Conservation (phyloP, 225 moss, liverwort and hornwort species). For the Climacium dendroides region DNA sequence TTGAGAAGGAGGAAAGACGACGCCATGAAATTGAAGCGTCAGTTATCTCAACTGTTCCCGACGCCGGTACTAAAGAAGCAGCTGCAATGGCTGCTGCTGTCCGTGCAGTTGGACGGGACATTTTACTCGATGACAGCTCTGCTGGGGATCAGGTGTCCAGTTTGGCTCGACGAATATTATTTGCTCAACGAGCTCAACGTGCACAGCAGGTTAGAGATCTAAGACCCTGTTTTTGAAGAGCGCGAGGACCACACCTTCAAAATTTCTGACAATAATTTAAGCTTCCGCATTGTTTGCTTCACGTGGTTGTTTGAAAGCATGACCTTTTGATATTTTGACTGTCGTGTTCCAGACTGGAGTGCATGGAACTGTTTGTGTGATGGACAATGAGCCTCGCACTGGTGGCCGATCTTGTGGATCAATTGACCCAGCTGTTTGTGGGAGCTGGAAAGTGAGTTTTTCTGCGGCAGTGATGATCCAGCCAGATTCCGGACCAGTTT, state of each 20-base stretch:
- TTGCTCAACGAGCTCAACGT: slow-evolving; percentile 85
- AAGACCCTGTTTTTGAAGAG: neutral
- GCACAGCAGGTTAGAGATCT: slow-evolving; percentile 67
- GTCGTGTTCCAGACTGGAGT: slow-evolving; percentile 75
- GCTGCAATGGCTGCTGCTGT: slow-evolving; percentile 99
- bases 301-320: neutral
- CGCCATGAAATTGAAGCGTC: slow-evolving; percentile 95
- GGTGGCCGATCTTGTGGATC: slow-evolving; percentile 75
- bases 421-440: slow-evolving; percentile 67
- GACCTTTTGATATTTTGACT: neutral
- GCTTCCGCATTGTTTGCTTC: neutral
- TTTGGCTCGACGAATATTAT: slow-evolving; percentile 85
- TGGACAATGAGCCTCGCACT: slow-evolving; percentile 94
- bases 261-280: neutral
- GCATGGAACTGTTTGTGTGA: slow-evolving; percentile 81
- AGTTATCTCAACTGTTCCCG: slow-evolving; percentile 87
- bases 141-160: slow-evolving; percentile 93
- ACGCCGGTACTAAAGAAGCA: slow-evolving; percentile 94
- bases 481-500: slow-evolving; percentile 97
- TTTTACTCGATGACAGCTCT: slow-evolving; percentile 79
- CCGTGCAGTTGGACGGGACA: slow-evolving; percentile 91
- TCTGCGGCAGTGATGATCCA: slow-evolving; percentile 92
- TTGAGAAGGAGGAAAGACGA: slow-evolving; percentile 82
- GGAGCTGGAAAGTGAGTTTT: slow-evolving; percentile 88
- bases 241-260: neutral